These are phyloP conservation scores for Rhododendron ovatum DNA, from an alignment of 148 eudicot species.

Conservation along the genomic window DNA sequence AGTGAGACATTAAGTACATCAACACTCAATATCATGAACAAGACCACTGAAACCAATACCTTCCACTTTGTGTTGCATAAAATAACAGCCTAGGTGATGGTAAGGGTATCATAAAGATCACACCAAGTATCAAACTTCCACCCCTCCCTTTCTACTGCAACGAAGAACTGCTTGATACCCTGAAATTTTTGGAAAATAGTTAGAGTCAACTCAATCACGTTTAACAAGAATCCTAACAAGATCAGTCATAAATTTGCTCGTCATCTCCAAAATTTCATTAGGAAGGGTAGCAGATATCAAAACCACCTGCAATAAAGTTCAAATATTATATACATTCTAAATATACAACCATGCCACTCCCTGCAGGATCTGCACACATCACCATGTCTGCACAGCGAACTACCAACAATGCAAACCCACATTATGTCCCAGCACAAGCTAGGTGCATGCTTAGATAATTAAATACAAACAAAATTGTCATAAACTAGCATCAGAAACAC, in stretches of 20 bases:
- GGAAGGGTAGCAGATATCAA: conserved; percentile 94
- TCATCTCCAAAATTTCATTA: conserved; percentile 92
- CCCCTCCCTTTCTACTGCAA: conserved; percentile 58
- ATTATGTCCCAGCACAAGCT: too few relatives aligned
- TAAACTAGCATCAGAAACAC: too few relatives aligned
- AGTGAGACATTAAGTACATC: not conserved
- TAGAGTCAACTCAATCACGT: conserved; percentile 94
- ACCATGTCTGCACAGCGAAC: too few relatives aligned
- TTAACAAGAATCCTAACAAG: conserved; percentile 90
- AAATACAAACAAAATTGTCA: too few relatives aligned
- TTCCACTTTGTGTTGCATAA: too few relatives aligned
- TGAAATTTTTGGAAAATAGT: conserved; percentile 20
- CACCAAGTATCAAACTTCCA: conserved; percentile 97
- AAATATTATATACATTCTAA: too few relatives aligned
- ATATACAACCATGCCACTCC: too few relatives aligned
- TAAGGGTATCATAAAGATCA: not conserved
- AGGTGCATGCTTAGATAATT: too few relatives aligned
- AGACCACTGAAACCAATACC: too few relatives aligned
- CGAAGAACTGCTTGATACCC: conserved; percentile 76
- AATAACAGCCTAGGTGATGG: too few relatives aligned
- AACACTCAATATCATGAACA: conserved; percentile 24
- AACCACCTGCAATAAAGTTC: conserved; percentile 12
- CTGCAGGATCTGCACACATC: too few relatives aligned
- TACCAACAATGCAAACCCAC: too few relatives aligned
- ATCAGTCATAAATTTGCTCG: conserved; percentile 86